Conservation (phyloP, 257 asterid genomes). For the Thymus quinquecostatus region DNA sequence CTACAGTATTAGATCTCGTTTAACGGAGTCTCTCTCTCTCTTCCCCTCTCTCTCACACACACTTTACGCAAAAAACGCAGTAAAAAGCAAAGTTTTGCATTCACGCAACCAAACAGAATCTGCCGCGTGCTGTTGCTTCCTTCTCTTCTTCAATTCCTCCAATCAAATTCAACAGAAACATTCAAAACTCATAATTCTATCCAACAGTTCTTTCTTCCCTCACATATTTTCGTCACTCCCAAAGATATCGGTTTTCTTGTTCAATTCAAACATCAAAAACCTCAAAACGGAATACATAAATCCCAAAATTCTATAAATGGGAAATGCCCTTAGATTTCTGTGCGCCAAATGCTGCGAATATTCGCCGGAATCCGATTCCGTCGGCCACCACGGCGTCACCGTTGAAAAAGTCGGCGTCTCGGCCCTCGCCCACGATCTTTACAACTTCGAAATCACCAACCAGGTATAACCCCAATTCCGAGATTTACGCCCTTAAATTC, state of each 20-base stretch:
- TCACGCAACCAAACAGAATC: not conserved
- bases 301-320: conserved; percentile 50
- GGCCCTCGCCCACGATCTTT: conserved; percentile 83
- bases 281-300: not conserved
- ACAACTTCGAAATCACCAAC: conserved; percentile 75
- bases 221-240: conserved; percentile 1
- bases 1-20: conserved; percentile 13
- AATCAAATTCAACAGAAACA: conserved; percentile 10
- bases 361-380: conserved; percentile 53
- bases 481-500: not conserved
- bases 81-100: no score
- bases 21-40: not conserved
- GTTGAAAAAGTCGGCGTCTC: conserved; percentile 61
- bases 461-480: conserved; percentile 51
- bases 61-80: not conserved
- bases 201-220: not conserved
- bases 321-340: conserved; percentile 72
- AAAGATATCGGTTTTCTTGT: conserved; percentile 1
- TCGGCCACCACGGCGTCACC: conserved; percentile 69
- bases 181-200: not conserved
- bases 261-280: conserved; percentile 1
- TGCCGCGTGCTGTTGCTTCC: conserved; percentile 24
- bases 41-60: not conserved
- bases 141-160: conserved; percentile 6
- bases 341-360: conserved; percentile 55